Base-by-base conservation (phyloP, 768 basidiomycete genomes). In the Scleroderma citrinum region DNA sequence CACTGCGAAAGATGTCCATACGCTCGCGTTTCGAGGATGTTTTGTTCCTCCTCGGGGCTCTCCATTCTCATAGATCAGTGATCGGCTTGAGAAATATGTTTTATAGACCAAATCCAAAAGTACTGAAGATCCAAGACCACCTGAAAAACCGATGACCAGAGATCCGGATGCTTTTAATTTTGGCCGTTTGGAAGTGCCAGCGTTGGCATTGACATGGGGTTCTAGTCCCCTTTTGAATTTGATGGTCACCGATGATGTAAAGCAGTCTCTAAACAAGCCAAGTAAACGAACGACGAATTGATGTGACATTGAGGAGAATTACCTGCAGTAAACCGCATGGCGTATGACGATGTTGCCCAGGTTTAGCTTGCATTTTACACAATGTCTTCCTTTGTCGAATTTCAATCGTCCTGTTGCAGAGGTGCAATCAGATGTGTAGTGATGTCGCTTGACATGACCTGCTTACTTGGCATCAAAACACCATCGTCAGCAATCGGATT, bases 301-400 rank as follows among this genome's bases (percentile, higher is more conserved):
- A 17, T 30, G 44, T 40, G 10, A 8, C 34, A 30, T 3, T 19
- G 31, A 24, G 19, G 40, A 42, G 31, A 50, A 75, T 57, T 58
- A 88, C 88, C 81, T 87, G 86, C 89, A 92, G 60, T 91, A 92
- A 17, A 87, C 84, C 13, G 85, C 81, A 62, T 91, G 86, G 36
- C 87, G 76, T 48, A 90, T 80, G 42, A 89, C 81, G 24, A 90
- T 69, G 46, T 81, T 85, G 20, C 86, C 89, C 7, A 48, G 54
- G 21, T 74, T 76, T 26, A 65, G 69, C 62, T 87, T 90, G 66
- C 89, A 92, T 58, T 82, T 85, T n/a, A 87, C 74, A 56, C 88
- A 92, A 12, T 65, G 60, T 51, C 72, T 83, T 2, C 80, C 75
- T 64, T 78, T 82, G 60, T 85, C 85, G 57, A 80, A 86, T 58